Conservation (phyloP, 805 yeast genomes). For the Pichia rugopelliculosa region DNA sequence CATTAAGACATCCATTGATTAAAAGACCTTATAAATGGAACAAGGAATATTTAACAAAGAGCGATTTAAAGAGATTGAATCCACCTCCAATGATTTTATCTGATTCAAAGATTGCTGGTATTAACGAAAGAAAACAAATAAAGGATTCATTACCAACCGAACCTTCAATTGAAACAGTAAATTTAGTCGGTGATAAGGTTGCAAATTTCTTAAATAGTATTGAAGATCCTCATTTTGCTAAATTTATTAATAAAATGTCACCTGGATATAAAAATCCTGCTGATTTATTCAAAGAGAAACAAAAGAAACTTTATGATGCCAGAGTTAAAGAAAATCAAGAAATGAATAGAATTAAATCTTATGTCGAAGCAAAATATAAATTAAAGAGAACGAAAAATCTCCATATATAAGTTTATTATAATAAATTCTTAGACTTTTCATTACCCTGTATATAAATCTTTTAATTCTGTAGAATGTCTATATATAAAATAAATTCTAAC, state of each 20-base stretch:
- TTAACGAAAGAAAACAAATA: constrained; percentile 43
- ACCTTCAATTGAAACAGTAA: constrained; percentile 36
- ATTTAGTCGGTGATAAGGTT: constrained; percentile 37
- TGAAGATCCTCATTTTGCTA: constrained; percentile 26
- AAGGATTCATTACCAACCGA: constrained; percentile 37
- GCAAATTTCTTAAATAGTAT: constrained; percentile 29
- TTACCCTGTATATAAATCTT: neutral
- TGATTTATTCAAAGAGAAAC: constrained; percentile 14
- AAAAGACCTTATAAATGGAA: constrained; percentile 50
- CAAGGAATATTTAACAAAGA: constrained; percentile 43
- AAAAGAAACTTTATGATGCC: constrained; percentile 15
- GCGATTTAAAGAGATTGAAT: constrained; percentile 52
- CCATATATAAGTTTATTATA: constrained; percentile 2
- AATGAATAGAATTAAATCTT: constrained; percentile 15
- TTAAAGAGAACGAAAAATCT: constrained; percentile 15
- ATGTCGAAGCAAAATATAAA: constrained; percentile 17
- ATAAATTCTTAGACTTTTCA: neutral
- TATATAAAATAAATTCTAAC: neutral
- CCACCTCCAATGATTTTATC: constrained; percentile 77
- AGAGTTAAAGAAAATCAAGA: constrained; percentile 19
- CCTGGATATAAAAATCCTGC: constrained; percentile 19
- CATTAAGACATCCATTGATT: constrained; percentile 73
- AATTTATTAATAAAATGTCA: constrained; percentile 22
- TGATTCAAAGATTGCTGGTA: constrained; percentile 51
- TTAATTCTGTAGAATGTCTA: neutral